Base-by-base conservation (phyloP, 139 green algal species). In the Desmodesmus armatus region DNA sequence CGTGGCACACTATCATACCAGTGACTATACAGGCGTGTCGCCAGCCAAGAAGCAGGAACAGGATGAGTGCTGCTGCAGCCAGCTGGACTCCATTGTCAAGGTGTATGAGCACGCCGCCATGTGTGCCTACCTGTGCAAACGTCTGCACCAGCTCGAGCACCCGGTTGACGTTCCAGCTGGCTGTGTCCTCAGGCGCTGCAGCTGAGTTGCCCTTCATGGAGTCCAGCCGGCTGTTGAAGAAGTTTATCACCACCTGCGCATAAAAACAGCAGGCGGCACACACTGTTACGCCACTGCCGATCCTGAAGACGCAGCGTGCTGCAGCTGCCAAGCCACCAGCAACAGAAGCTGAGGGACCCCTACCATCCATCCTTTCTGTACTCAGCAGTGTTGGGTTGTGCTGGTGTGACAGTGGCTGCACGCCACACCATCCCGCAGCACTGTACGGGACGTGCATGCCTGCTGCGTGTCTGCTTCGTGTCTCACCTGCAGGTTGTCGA, bases 401-500 rank as follows among this genome's bases (percentile, higher is more conserved):
- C n/a, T n/a, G n/a, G n/a, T n/a, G n/a, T n/a, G n/a, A n/a, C n/a
- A n/a, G n/a, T n/a, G n/a, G n/a, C n/a, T n/a, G n/a, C n/a, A n/a
- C n/a, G n/a, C n/a, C n/a, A n/a, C n/a, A n/a, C n/a, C n/a, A n/a
- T n/a, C n/a, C n/a, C n/a, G n/a, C n/a, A n/a, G n/a, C n/a, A n/a
- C n/a, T n/a, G n/a, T n/a, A n/a, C n/a, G n/a, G n/a, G n/a, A n/a
- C n/a, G n/a, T n/a, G n/a, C n/a, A n/a, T n/a, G n/a, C n/a, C n/a
- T n/a, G n/a, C n/a, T n/a, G n/a, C n/a, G n/a, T n/a, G n/a, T n/a
- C n/a, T n/a, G n/a, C n/a, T n/a, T n/a, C n/a, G 1, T 31, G 58
- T 67, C 67, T 13, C 62, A 90, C 85, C 85, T 90, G 72, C 74
- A 96, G 90, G 89, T 96, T 97, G 21, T 95, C 85, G 31, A 96